Base-by-base conservation (phyloP, 2,329 filamentous ascomycete genomes). In the Cercospora berteroae region DNA sequence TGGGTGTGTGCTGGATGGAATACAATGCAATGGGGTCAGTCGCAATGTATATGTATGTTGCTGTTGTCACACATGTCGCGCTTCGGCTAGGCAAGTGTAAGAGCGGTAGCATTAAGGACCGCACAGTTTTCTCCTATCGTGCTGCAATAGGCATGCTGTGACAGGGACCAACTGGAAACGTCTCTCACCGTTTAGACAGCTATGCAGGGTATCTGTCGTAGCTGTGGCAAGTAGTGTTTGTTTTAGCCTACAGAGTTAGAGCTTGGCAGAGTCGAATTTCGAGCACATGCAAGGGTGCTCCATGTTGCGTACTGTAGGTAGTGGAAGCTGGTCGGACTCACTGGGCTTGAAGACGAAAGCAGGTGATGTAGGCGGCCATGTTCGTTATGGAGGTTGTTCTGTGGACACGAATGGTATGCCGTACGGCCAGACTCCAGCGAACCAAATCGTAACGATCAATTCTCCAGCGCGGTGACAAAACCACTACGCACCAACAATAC, bases 151-250 rank as follows among this genome's bases (percentile, higher is more conserved):
- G 29, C 36, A 39, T n/a, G 36, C 16, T 39, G 36, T 39, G 7
- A 50, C 59, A 36, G 18, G 12, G 29, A 20, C 58, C 7, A 16
- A 50, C 39, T 27, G 20, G 48, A 20, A 50, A 27, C 23, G 39
- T n/a, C 20, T 27, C n/a, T 5, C 8, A 29, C 36, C 36, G 36
- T 39, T 39, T n/a, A 39, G 36, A 39, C 16, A 39, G 36, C 4
- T 39, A 39, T 39, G 36, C 58, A 60, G 20, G 58, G 33, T 60
- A 29, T 44, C 36, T 60, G 58, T 27, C 13, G 58, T 60, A 60
- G 31, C 58, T 60, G 20, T 25, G 23, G 36, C 33, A 25, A 42
- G 23, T 60, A 29, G 58, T 44, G 58, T n/a, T 39, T 25, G 18
- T 20, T 23, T 60, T 25, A 25, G 31, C 12, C 36, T 44, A 60